These are phyloP conservation scores for Xerophyta viscosa DNA, from an alignment of 106 monocot species.

Conservation along the genomic window DNA sequence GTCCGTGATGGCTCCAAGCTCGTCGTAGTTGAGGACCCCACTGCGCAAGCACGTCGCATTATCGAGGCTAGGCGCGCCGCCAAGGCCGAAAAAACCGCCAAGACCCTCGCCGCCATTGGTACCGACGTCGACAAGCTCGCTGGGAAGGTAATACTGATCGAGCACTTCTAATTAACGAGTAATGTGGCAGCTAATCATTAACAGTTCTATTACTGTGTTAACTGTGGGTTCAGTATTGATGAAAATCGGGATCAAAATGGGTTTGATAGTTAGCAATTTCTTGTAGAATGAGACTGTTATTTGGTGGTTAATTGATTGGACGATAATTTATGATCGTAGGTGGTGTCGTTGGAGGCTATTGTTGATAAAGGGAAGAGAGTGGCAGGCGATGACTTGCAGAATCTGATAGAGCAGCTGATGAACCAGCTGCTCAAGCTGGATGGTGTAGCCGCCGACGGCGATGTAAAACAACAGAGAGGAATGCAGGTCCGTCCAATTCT, in stretches of 20 bases:
- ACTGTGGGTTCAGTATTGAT: background rate
- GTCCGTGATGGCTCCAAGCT: slow-evolving; percentile 85
- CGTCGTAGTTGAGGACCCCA: slow-evolving; percentile 50
- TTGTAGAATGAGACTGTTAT: too few relatives aligned
- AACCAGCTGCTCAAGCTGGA: slow-evolving; percentile 67
- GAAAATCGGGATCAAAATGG: background rate
- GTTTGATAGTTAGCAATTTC: too few relatives aligned
- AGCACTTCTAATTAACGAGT: too few relatives aligned
- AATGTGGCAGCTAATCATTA: too few relatives aligned
- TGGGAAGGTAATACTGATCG: slow-evolving; percentile 32
- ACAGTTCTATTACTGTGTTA: too few relatives aligned
- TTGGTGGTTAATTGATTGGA: too few relatives aligned
- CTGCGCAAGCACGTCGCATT: slow-evolving; percentile 59
- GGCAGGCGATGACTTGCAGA: slow-evolving; percentile 47
- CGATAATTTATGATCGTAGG: slow-evolving; percentile 17
- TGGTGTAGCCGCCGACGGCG: slow-evolving; percentile 49
- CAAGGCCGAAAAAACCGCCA: slow-evolving; percentile 55
- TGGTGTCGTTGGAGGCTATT: slow-evolving; percentile 50
- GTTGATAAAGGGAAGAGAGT: slow-evolving; percentile 57
- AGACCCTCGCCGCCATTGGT: slow-evolving; percentile 43
- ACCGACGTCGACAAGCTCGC: slow-evolving; percentile 62
- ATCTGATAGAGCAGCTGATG: slow-evolving; percentile 72
- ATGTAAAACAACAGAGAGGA: slow-evolving; percentile 52
- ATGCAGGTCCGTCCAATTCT: too few relatives aligned
- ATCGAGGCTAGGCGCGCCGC: slow-evolving; percentile 51